Evolutionary conservation across 2,329 filamentous ascomycete species (phyloP), one percentile per base, ranked within the genome.

Genomic region (Nannizziopsis barbatae): DNA sequence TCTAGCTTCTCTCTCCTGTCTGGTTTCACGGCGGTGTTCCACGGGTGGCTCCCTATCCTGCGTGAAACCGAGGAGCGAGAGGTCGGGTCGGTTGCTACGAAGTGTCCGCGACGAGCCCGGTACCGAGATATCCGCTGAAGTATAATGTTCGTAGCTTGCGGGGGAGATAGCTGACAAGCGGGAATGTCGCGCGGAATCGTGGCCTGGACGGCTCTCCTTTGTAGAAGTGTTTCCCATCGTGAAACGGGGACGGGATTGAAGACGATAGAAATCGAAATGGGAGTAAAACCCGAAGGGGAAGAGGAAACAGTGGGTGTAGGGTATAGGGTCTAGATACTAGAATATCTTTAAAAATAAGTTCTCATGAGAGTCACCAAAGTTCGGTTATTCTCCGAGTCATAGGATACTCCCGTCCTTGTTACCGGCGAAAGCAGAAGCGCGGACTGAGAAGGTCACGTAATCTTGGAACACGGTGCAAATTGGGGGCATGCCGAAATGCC

Each of bases 1-100:
- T 53, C 90, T 77, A 15, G 87, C 87, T 64, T 98, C 92, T 37
- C 87, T 79, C 68, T 96, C 92, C 57, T 90, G 86, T 62, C 83
- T 89, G 6, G 88, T 95, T 69, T 96, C 90, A 50, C 86, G 79
- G 50, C 87, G 82, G 37, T 74, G 69, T 57, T 81, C 77, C 2
- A 74, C 63, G 5, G 69, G 63, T 10, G 66, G 62, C 55, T 77
- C 74, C 57, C 72, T 65, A 51, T 77, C 71, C 55, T 65, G 58
- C 47, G 68, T 64, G 8, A 82, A 67, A 48, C 75, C 75, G 30
- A 81, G 70, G 53, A 81, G 74, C 1, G 76, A 75, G 31, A 81
- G 67, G 55, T 82, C 77, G 37, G 72, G 74, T 48, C 77, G 66
- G 65, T 75, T 79, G 27, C 71, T 69, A 55, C 77, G 70, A 45